phyloP scores from a whole-genome alignment of 164 flowering plant genomes.

The Tetracentron sinense region DNA sequence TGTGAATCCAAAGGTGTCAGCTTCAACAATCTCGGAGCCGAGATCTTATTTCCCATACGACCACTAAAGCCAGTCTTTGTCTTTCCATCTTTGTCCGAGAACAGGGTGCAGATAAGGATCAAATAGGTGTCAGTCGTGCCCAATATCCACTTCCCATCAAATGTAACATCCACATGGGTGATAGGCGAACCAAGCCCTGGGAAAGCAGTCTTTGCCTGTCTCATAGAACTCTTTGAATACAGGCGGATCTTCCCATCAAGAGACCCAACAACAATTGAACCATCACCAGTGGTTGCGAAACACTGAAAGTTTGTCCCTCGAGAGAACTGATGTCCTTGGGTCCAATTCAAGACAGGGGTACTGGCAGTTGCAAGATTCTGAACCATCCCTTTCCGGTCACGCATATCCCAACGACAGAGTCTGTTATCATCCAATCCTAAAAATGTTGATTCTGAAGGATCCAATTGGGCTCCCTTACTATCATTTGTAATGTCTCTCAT shows the following conservation, averaged over 20 bases:
- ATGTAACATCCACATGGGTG: constrained; percentile 95
- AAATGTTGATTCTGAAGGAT: constrained; percentile 88
- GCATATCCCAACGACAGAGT: constrained; percentile 97
- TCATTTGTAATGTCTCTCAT: constrained; percentile 91
- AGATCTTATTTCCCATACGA: constrained; percentile 82
- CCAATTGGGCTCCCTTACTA: constrained; percentile 80
- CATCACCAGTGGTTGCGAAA: constrained; percentile 96
- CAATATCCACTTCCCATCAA: constrained; percentile 97
- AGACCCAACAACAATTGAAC: constrained; percentile 95
- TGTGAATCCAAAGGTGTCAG: constrained; percentile 87
- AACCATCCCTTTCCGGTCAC: constrained; percentile 83
- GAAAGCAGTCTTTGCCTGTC: constrained; percentile 95
- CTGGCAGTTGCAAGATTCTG: constrained; percentile 51
- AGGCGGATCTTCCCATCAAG: constrained; percentile 93
- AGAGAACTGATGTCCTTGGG: constrained; percentile 93
- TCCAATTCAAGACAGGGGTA: constrained; percentile 83
- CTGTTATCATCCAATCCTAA: constrained; percentile 90
- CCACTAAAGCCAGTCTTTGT: constrained; percentile 86
- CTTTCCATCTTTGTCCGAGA: constrained; percentile 86
- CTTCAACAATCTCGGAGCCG: constrained; percentile 94
- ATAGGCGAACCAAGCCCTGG: constrained; percentile 97
- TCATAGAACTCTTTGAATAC: constrained; percentile 84
- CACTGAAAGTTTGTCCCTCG: constrained; percentile 86
- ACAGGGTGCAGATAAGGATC: constrained; percentile 83
- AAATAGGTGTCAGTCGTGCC: constrained; percentile 91